These are phyloP conservation scores for Fusarium nodosum DNA, from an alignment of 2,329 filamentous ascomycete genomes.

Conservation along the genomic window DNA sequence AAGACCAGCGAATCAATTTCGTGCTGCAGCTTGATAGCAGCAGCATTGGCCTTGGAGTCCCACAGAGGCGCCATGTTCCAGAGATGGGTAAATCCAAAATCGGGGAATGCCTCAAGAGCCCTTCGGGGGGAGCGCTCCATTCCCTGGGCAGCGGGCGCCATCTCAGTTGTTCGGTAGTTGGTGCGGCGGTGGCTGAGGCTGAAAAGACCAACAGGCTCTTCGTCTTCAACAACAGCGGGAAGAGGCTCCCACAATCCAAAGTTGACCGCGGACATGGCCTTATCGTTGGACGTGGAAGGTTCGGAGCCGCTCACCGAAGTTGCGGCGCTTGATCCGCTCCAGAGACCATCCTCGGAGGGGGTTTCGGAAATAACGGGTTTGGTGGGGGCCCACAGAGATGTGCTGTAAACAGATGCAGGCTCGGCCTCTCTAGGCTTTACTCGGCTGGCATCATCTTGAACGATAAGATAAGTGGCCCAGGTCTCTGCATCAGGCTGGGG, in stretches of 20 bases:
- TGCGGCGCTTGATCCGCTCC: conserved; percentile 40
- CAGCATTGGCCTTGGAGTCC: conserved; percentile 42
- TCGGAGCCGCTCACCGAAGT: conserved; percentile 32
- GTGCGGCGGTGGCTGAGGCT: conserved; percentile 47
- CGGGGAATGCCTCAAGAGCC: conserved; percentile 38
- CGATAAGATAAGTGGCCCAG: conserved; percentile 47
- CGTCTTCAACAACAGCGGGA: conserved; percentile 24
- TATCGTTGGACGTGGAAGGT: conserved; percentile 20
- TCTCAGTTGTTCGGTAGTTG: conserved; percentile 44
- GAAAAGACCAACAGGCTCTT: conserved; percentile 46
- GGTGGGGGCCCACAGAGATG: conserved; percentile 43
- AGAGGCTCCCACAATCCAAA: conserved; percentile 46
- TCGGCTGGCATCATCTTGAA: conserved; percentile 40
- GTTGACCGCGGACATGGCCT: conserved; percentile 32
- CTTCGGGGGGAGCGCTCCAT: conserved; percentile 43
- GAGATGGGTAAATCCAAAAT: conserved; percentile 42
- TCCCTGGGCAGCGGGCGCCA: conserved; percentile 43
- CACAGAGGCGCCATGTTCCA: conserved; percentile 49
- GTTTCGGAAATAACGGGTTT: conserved; percentile 32
- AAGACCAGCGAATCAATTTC: conserved; percentile 44
- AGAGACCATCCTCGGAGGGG: conserved; percentile 38
- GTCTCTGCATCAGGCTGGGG: conserved; percentile 51
- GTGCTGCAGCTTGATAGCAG: conserved; percentile 32
- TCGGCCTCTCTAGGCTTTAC: conserved; percentile 47
- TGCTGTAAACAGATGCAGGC: conserved; percentile 41